Base-by-base conservation (phyloP, 2,329 filamentous ascomycete genomes). In the Scedosporium dehoogii region DNA sequence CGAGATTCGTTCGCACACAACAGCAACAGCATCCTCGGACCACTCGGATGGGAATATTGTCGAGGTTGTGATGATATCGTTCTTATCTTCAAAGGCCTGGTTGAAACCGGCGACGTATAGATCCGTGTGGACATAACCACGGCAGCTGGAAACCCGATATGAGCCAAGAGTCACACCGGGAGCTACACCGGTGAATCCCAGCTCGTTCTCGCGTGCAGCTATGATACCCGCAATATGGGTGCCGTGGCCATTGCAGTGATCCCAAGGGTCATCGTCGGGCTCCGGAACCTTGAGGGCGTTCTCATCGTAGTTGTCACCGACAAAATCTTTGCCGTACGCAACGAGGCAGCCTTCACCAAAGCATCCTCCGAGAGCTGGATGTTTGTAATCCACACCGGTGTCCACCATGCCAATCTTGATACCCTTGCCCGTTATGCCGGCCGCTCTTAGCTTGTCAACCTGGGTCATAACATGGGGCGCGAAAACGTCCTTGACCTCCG, bases 221-320 rank as follows among this genome's bases (percentile, higher is more conserved):
- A 88, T 79, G 64, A 85, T 86, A 38, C 86, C 85, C 1, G 84
- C 78, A 23, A 85, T 81, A 70, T 85, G 84, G 0, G 81, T 85
- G 33, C 85, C 85, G 70, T 88, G 85, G 2, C 84, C 84, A 2
- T 70, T 72, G 67, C 82, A 84, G 10, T n/a, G 21, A 65, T 81
- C 81, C 67, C 81, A 80, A 2, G 84, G 84, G 65, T 84, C 79
- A 2, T 71, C 57, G 65, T 80, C 81, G 1, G 81, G 80, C 16
- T 33, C 27, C 18, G 59, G 42, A 3, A 53, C 42, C 44, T 51
- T 44, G 0, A 71, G 63, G 6, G 77, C 75, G 1, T 68, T 72
- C 65, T 75, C 76, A 58, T 67, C 73, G 70, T 80, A 84, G 60
- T 73, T 73, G 62, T 87, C 82, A n/a, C 84, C 85, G 18, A 85